Evolutionary conservation across 352 stramenopile genomes (phyloP).

Genomic region (Pythium folliculosum): DNA sequence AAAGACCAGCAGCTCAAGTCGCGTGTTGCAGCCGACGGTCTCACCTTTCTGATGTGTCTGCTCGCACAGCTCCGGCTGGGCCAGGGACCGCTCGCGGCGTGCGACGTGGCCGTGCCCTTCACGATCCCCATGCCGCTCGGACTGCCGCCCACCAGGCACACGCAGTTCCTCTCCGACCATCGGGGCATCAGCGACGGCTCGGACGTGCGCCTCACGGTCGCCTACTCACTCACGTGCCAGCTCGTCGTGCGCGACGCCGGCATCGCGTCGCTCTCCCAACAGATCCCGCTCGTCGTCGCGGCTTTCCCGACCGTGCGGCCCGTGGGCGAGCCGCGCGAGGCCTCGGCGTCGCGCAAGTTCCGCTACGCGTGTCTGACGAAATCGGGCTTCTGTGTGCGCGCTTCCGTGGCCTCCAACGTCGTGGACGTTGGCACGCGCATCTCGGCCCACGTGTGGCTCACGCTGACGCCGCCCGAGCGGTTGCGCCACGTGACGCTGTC

Average conservation of each 20-base stretch:
- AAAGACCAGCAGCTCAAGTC: no score
- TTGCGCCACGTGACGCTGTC: not conserved
- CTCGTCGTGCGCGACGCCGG: not conserved
- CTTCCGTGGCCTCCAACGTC: not conserved
- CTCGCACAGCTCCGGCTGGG: not conserved
- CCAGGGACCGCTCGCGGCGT: not conserved
- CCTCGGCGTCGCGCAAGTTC: not conserved
- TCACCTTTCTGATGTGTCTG: not conserved
- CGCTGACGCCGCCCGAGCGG: not conserved
- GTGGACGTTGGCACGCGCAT: not conserved
- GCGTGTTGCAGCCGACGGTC: no score
- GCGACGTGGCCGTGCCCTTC: not conserved
- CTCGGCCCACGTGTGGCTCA: not conserved
- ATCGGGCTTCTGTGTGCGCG: not conserved
- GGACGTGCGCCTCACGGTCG: not conserved
- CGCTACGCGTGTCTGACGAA: not conserved
- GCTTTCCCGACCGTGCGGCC: not conserved
- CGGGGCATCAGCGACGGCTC: no score
- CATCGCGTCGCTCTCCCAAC: not conserved
- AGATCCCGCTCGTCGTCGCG: not conserved
- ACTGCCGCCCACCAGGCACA: not conserved
- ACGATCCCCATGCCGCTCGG: not conserved
- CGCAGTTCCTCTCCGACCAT: not conserved
- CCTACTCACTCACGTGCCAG: not conserved
- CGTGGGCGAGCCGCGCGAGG: not conserved